phyloP scores from a whole-genome alignment of 2,329 filamentous ascomycete species.

The Neonectria hederae region DNA sequence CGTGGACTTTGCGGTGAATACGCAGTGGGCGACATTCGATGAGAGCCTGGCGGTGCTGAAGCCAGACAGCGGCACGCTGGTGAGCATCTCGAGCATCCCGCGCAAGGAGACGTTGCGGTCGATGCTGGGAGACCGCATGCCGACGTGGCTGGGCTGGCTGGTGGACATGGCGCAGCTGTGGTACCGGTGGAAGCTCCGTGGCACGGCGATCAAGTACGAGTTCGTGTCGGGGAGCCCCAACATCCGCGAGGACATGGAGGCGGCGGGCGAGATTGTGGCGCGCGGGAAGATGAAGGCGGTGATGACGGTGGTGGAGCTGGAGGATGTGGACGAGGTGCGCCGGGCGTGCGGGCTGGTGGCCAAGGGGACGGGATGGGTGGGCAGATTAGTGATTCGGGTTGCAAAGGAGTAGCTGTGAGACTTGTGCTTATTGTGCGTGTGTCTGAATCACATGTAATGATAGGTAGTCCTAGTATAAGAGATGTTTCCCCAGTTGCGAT shows the following conservation, averaged over 20 bases:
- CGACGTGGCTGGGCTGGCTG: conserved; percentile 51
- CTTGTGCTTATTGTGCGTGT: neutral
- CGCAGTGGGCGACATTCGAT: conserved; percentile 52
- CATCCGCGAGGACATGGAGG: conserved; percentile 54
- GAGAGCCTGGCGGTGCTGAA: conserved; percentile 53
- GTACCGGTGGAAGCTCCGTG: conserved; percentile 54
- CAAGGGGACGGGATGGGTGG: conserved; percentile 39
- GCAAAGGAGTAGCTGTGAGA: conserved; percentile 5
- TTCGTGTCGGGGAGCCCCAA: conserved; percentile 57
- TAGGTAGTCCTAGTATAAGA: neutral
- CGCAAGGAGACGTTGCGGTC: conserved; percentile 40
- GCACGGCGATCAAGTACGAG: conserved; percentile 56
- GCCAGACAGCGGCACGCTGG: conserved; percentile 49
- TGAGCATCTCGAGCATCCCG: conserved; percentile 54
- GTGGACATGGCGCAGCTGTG: conserved; percentile 50
- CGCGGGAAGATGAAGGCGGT: conserved; percentile 55
- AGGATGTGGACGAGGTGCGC: conserved; percentile 55
- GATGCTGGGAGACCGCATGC: conserved; percentile 47
- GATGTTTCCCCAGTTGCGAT: neutral
- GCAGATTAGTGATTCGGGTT: conserved; percentile 43
- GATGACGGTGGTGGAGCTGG: conserved; percentile 51
- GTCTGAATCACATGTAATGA: neutral
- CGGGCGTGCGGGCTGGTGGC: conserved; percentile 51
- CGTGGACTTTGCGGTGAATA: conserved; percentile 63
- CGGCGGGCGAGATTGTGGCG: conserved; percentile 52